Conservation (phyloP, 306 rosid genomes). For the Albizia julibrissin region DNA sequence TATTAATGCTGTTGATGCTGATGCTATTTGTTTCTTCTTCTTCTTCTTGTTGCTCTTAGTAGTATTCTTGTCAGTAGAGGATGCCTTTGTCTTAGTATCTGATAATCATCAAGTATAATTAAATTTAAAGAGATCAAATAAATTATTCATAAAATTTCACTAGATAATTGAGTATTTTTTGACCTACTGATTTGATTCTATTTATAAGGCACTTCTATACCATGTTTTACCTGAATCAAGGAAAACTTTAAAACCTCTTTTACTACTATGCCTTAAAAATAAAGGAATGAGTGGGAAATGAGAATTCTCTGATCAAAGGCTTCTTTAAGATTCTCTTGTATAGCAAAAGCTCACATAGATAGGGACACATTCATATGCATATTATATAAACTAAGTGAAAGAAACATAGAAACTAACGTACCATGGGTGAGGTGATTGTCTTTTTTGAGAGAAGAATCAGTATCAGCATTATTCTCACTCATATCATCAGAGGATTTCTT, state of each 20-base stretch:
- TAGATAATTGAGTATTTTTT: too few relatives aligned
- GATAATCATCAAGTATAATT: background rate
- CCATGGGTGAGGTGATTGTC: background rate
- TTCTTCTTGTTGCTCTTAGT: constrained; percentile 31
- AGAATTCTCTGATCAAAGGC: too few relatives aligned
- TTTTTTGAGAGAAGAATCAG: background rate
- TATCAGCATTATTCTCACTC: background rate
- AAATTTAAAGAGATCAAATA: background rate
- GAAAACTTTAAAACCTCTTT: too few relatives aligned
- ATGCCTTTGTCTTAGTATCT: constrained; percentile 33
- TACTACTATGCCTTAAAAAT: too few relatives aligned
- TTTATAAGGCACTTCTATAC: too few relatives aligned
- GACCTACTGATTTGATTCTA: background rate
- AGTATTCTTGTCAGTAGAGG: constrained; percentile 26
- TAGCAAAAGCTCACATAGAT: background rate
- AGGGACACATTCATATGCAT: background rate
- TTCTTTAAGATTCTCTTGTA: background rate
- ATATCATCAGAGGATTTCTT: background rate
- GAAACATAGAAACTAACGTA: background rate
- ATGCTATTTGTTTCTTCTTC: constrained; percentile 66
- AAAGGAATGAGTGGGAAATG: too few relatives aligned
- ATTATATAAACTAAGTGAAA: background rate
- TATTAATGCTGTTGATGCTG: constrained; percentile 91
- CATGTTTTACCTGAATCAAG: too few relatives aligned
- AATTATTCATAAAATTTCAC: background rate